Percentiles rank a stretch among this genome's conserved stretches.
phyloP scores from a whole-genome alignment of 23 red algal species.

The Gracilaria gracilis region DNA sequence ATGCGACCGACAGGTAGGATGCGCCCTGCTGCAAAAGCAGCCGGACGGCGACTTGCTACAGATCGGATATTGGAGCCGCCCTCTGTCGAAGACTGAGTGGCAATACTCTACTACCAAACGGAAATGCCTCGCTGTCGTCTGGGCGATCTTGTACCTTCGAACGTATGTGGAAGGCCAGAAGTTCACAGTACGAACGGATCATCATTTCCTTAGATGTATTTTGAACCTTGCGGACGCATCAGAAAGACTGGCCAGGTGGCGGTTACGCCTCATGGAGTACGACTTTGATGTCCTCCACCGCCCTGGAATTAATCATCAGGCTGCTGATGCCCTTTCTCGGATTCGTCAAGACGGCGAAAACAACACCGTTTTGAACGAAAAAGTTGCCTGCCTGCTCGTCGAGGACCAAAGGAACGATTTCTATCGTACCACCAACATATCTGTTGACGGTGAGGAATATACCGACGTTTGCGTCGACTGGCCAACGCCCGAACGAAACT shows the following conservation, averaged over 20 bases:
- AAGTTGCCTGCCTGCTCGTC: no score
- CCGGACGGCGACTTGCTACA: neutral
- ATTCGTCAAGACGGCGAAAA: neutral
- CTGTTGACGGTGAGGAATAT: neutral
- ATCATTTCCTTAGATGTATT: constrained; percentile 16
- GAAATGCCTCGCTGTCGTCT: constrained; percentile 8
- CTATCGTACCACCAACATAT: neutral
- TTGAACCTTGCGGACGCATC: constrained; percentile 1
- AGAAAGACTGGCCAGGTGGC: neutral
- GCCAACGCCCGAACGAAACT: no score
- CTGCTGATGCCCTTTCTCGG: constrained; percentile 4
- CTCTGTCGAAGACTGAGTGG: neutral
- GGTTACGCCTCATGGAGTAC: neutral
- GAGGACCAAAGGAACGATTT: no score
- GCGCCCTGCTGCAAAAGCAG: constrained; percentile 6
- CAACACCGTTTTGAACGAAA: no score
- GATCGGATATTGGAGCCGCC: constrained; percentile 18
- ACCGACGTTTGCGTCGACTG: neutral
- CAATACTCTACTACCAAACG: neutral
- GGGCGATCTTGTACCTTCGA: neutral
- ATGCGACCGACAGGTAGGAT: constrained; percentile 26
- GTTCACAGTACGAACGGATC: constrained; percentile 22
- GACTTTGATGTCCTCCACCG: constrained; percentile 24
- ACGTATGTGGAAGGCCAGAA: constrained; percentile 25
- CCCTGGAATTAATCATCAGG: neutral